Evolutionary conservation across 129 eudicot species (phyloP), one percentile per base, ranked within the genome.

Genomic region (Tagetes erecta): DNA sequence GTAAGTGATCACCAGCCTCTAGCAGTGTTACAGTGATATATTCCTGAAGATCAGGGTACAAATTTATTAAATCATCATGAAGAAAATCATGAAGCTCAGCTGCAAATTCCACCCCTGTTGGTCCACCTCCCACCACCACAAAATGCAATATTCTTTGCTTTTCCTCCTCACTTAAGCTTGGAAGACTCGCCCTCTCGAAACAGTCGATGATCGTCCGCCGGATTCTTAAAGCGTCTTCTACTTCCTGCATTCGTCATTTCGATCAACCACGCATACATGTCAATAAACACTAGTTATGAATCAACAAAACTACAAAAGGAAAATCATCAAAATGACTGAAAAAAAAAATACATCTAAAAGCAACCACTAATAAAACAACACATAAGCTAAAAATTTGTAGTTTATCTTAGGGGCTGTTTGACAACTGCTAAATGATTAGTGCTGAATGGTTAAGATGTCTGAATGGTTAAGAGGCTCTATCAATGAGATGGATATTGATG

Each of bases 71-170:
- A 63, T 91, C 97, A 72, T 88, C 88, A 33, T 38, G 81, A 65
- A 91, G 89, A 80, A 82, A 86, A 58, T 91, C 97, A 74, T 91
- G 95, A 76, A 91, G 97, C 74, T 88, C 95, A 1, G 92, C 97
- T 58, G 97, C 89, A 71, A 88, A 91, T 78, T 91, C 97, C 59
- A 91, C 97, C 37, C 97, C 97, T 0, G 95, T 76, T 2, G 97
- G 97, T 31, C 97, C 97, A 27, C 97, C 97, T 69, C 97, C 97
- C 34, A 91, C 95, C 71, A 91, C 83, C 58, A 91, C 97, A 73
- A 91, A 91, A 79, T 91, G 97, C 67, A 91, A 82, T 38, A 91
- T 84, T 60, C 83, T 80, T 75, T 83, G 86, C 84, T 80, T 88
- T 63, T 87, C 97, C 44, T 82, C 88, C 39, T 91, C 95, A 20